These are phyloP conservation scores for Pyrrhoderma noxium DNA, from an alignment of 1,284 basidiomycete species.

Conservation along the genomic window DNA sequence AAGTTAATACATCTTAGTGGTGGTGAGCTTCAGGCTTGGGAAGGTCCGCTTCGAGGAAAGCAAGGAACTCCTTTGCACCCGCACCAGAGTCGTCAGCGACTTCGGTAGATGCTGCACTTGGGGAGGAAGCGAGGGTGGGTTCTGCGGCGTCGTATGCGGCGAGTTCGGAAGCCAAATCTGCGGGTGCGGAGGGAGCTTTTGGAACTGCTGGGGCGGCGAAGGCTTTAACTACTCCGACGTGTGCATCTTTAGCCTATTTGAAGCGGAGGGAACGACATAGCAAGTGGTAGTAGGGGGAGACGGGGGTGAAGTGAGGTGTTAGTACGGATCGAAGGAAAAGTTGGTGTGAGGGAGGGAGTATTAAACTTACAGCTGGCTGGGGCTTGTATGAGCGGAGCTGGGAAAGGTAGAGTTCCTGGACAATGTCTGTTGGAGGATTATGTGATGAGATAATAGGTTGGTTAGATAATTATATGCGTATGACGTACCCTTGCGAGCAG, in stretches of 20 bases:
- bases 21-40: conserved; percentile 51
- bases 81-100: conserved; percentile 33
- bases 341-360: too few relatives aligned
- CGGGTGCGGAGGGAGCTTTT: conserved; percentile 60
- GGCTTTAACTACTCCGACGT: conserved; percentile 71
- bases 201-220: conserved; percentile 66
- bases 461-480: too few relatives aligned
- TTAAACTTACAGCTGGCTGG: conserved; percentile 41
- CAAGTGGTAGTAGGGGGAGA: conserved; percentile 7
- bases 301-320: conserved; percentile 4
- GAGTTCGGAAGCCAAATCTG: conserved; percentile 78
- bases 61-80: conserved; percentile 53
- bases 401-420: conserved; percentile 88
- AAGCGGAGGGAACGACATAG: too few relatives aligned
- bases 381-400: conserved; percentile 90
- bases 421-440: conserved; percentile 75
- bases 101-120: conserved; percentile 25
- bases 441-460: too few relatives aligned
- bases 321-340: conserved; percentile 10
- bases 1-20: too few relatives aligned
- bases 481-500: conserved; percentile 65
- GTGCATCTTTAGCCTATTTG: conserved; percentile 71
- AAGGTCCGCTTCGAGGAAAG: conserved; percentile 51
- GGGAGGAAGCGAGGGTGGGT: conserved; percentile 43
- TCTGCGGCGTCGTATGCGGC: conserved; percentile 73